Evolutionary conservation across 257 asterid genomes (phyloP).

Genomic region (Solanum neorickii): DNA sequence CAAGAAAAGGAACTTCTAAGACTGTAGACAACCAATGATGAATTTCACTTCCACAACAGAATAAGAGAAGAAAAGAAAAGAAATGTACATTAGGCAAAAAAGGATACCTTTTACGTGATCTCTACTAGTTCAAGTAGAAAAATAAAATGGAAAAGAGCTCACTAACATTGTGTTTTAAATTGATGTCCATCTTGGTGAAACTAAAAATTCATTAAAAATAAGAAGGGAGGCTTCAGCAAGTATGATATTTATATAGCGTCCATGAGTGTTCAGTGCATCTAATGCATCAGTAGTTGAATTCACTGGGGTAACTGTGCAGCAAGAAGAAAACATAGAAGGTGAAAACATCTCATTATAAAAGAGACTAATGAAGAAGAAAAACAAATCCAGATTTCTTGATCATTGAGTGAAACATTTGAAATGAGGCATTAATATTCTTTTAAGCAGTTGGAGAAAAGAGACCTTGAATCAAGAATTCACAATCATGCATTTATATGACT

Average conservation of each 20-base stretch:
- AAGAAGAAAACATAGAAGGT: neutral
- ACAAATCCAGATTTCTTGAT: neutral
- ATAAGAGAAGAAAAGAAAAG: neutral
- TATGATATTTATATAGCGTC: constrained; percentile 36
- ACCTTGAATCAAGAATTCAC: too few relatives aligned
- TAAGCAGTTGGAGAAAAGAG: too few relatives aligned
- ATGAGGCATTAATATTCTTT: too few relatives aligned
- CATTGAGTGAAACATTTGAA: too few relatives aligned
- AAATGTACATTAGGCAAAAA: neutral
- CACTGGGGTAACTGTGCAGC: constrained; percentile 36
- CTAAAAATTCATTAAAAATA: constrained; percentile 23
- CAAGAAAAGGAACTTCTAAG: too few relatives aligned
- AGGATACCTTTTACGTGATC: neutral
- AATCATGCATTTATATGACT: too few relatives aligned
- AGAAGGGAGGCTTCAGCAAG: constrained; percentile 45
- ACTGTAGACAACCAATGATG: too few relatives aligned
- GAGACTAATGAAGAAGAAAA: neutral
- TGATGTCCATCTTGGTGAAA: too few relatives aligned
- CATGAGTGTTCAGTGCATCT: constrained; percentile 29
- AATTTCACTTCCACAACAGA: constrained; percentile 13
- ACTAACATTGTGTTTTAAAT: constrained; percentile 6
- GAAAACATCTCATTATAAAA: neutral
- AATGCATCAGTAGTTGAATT: constrained; percentile 28
- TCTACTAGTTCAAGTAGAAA: neutral
- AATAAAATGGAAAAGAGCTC: constrained; percentile 3